Evolutionary conservation across 2,329 filamentous ascomycete genomes (phyloP), one percentile per base, ranked within the genome.

Genomic region (Cyphellophora europaea): DNA sequence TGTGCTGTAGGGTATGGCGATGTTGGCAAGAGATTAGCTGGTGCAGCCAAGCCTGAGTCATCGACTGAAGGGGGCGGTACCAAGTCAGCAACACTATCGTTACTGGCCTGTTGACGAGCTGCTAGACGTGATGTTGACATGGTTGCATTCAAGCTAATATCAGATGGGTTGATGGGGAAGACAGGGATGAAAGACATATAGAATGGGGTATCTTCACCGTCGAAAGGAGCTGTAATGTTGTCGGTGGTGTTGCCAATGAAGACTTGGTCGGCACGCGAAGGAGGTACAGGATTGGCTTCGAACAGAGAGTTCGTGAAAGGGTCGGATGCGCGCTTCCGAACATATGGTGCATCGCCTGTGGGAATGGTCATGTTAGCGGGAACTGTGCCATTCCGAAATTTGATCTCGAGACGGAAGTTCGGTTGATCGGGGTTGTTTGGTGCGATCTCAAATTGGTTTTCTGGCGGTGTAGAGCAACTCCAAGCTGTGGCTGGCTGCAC

Each of bases 191-290:
- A 68, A 17, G 78, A 85, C 46, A 94, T 82, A 56, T 81, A 93
- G 58, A 95, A 93, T 0, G 89, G 88, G 0, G 89, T 93, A 6
- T 79, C 72, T 59, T 94, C 88, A 44, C 88, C 88, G 1, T 79
- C 78, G 56, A 89, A 94, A 61, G 27, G 71, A 50, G 70, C 68
- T 10, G 71, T 65, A 42, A 84, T 76, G 0, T 72, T 70, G 50
- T 96, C 89, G 0, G 87, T 93, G 0, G 84, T 88, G 52, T 87
- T 83, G 4, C 88, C 87, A 5, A 95, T 58, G 51, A 95, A 94
- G 42, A 65, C 71, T 58, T 85, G 80, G 40, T 96, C 88, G 25
- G 74, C 63, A 16, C 74, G 64, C 17, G 53, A 60, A 11, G 69
- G 69, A 3, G 68, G 56, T n/a, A 52, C 42, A 11, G 69, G 69